A percentile compares a stretch with the other conserved stretches of the same genome.
phyloP scores from a whole-genome alignment of 352 stramenopile species.

The Stephanocyclus meneghinianus region DNA sequence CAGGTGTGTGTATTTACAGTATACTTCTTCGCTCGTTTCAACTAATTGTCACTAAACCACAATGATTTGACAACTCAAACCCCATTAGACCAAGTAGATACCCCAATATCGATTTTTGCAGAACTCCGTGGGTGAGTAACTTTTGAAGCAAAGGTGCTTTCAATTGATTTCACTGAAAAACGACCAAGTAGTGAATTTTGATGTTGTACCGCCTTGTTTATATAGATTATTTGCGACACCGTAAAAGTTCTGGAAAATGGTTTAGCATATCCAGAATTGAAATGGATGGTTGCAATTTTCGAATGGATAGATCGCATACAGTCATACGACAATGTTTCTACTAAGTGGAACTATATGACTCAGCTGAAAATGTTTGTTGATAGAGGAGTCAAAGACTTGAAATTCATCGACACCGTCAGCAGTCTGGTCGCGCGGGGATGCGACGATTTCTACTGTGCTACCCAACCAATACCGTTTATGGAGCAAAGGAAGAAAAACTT shows the following conservation, averaged over 20 bases:
- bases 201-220: background rate
- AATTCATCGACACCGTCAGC: conserved; percentile 35
- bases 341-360: conserved; percentile 30
- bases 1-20: conserved; percentile 2
- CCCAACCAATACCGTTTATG: conserved; percentile 30
- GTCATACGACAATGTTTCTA: conserved; percentile 15
- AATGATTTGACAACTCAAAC: background rate
- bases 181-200: background rate
- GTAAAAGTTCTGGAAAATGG: conserved; percentile 15
- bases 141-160: background rate
- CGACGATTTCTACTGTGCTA: conserved; percentile 29
- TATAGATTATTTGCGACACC: conserved; percentile 26
- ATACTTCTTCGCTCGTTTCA: background rate
- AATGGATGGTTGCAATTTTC: conserved; percentile 31
- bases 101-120: conserved; percentile 55
- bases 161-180: too few species aligned
- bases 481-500: conserved; percentile 42
- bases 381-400: conserved; percentile 3
- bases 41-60: background rate
- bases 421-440: conserved; percentile 32
- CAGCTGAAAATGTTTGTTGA: conserved; percentile 41
- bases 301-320: conserved; percentile 42
- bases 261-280: conserved; percentile 25
- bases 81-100: conserved; percentile 32
- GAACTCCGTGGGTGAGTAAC: conserved; percentile 20